Base-by-base conservation (phyloP, 2,329 filamentous ascomycete species). In the Plectosphaerella sp. region DNA sequence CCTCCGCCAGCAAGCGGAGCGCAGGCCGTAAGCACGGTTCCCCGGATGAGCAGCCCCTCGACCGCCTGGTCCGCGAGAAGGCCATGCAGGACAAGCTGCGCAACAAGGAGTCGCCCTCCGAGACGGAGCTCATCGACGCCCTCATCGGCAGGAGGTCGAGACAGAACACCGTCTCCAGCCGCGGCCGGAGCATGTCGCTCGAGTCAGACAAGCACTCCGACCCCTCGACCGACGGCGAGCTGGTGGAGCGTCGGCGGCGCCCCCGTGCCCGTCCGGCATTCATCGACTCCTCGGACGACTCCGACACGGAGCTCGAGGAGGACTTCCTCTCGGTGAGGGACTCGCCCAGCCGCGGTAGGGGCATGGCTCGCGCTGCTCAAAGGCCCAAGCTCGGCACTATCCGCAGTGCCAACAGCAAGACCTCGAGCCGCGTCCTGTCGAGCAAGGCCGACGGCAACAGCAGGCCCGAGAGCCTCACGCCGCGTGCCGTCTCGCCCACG, bases 301-400 rank as follows among this genome's bases (percentile, higher is more conserved):
- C 47, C 9, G 66, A 66, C 47, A 58, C 59, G 5, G 65, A 63
- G 10, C 63, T 67, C 20, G 65, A 69, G 6, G 65, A 66, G 35
- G 59, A 59, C 49, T 54, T 57, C 46, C 49, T 58, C 12, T n/a
- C 41, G 4, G 57, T 53, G 47, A 58, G 58, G 42, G 54, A 61
- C 46, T 52, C 58, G 20, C 37, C 58, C 45, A 63, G 58, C 57
- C 65, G 62, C 39, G 57, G 60, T 36, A 64, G 62, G 28, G 53
- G 59, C 8, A 53, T 60, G 14, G 60, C 61, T 9, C 69, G 70
- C 53, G 70, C 66, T 36, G 71, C 68, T 0, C 70, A 71, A 55
- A 67, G 72, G 45, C 73, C 75, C 5, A 74, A 71, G 59, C 64
- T 79, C 36, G 69, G 74, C 52, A 78, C 76, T 10, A 78, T 78